Percentiles rank a stretch among this genome's conserved stretches.
Conservation (phyloP, 2,329 filamentous ascomycete genomes). For the Fusarium redolens region DNA sequence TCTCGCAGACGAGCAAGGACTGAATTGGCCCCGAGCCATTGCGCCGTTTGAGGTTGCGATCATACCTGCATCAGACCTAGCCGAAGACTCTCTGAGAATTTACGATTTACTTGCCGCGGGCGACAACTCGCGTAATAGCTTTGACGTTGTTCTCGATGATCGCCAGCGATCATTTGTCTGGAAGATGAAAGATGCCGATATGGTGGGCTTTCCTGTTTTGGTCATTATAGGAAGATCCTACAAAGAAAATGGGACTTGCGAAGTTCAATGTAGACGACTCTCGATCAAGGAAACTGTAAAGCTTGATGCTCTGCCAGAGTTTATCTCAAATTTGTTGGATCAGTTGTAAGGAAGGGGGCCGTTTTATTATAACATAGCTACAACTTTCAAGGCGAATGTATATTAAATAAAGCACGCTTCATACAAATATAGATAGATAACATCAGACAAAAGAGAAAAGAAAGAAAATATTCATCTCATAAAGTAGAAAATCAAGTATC, state of each 20-base stretch:
- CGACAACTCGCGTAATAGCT: conserved; percentile 20
- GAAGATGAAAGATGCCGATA: conserved; percentile 91
- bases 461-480: neutral
- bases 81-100: conserved; percentile 64
- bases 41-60: conserved; percentile 85
- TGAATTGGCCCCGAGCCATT: conserved; percentile 89
- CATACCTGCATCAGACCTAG: conserved; percentile 62
- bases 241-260: conserved; percentile 67
- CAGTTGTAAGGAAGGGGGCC: conserved; percentile 56
- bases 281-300: conserved; percentile 69
- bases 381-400: conserved; percentile 15
- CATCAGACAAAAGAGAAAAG: neutral
- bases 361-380: neutral
- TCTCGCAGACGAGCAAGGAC: conserved; percentile 75
- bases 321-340: conserved; percentile 60
- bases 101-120: conserved; percentile 68
- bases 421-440: neutral
- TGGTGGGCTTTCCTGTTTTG: conserved; percentile 87
- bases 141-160: conserved; percentile 83
- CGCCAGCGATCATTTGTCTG: conserved; percentile 75
- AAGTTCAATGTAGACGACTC: conserved; percentile 82
- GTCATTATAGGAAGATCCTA: conserved; percentile 82
- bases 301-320: conserved; percentile 55
- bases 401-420: conserved; percentile 3
- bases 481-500: neutral